Evolutionary conservation across 257 asterid genomes (phyloP).

Genomic region (Solanum pennellii): DNA sequence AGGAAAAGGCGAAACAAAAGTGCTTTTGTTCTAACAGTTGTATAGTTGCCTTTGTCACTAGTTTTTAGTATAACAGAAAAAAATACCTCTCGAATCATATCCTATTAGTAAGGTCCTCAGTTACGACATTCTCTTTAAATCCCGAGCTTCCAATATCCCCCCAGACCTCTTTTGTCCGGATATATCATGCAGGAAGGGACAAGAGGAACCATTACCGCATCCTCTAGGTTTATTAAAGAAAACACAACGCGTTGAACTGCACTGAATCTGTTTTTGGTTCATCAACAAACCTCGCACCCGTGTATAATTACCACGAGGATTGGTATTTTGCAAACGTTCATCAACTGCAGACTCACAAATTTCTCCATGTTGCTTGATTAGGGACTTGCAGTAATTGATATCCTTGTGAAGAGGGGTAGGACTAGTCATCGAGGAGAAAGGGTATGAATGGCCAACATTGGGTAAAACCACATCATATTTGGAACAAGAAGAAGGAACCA

Average conservation of each 20-base stretch:
- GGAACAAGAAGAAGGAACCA: not conserved
- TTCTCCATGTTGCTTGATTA: slow-evolving; percentile 26
- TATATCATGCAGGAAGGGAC: slow-evolving; percentile 18
- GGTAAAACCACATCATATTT: not conserved
- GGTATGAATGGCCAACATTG: not conserved
- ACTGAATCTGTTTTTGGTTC: not conserved
- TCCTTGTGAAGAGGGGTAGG: slow-evolving; percentile 10
- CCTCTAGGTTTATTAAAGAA: slow-evolving; percentile 14
- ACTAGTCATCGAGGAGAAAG: not conserved
- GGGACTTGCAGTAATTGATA: slow-evolving; percentile 6
- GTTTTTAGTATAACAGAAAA: not conserved
- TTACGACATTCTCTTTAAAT: slow-evolving; percentile 16
- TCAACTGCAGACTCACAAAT: not conserved
- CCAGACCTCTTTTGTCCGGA: slow-evolving; percentile 1
- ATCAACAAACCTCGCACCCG: slow-evolving; percentile 7
- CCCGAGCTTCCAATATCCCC: slow-evolving; percentile 6
- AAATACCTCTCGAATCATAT: not conserved
- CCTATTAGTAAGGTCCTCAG: not conserved
- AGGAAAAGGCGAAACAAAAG: not conserved
- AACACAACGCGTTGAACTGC: slow-evolving; percentile 6
- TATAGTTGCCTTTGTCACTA: not conserved
- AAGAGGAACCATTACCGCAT: slow-evolving; percentile 24
- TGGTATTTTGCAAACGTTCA: not conserved
- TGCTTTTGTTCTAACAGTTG: not conserved
- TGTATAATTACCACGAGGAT: slow-evolving; percentile 2